phyloP scores from a whole-genome alignment of 352 stramenopile genomes.

The Globisporangium echinulatum region DNA sequence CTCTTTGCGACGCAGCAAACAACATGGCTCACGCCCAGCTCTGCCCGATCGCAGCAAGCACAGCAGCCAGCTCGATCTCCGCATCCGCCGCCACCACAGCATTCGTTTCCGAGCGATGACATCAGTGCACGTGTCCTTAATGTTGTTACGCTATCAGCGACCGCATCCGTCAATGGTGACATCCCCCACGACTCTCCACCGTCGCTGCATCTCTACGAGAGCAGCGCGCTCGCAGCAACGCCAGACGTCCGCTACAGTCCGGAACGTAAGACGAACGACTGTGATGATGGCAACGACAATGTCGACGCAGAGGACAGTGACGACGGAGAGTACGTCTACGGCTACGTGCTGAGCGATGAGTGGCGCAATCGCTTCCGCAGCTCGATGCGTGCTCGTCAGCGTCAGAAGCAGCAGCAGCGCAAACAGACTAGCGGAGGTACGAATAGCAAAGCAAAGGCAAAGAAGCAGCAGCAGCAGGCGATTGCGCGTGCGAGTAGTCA shows the following conservation, averaged over 20 bases:
- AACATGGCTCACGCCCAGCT: conserved; percentile 45
- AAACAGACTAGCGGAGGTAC: not conserved
- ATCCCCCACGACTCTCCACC: not conserved
- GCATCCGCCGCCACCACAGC: not conserved
- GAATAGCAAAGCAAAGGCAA: not conserved
- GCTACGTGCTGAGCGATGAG: conserved; percentile 64
- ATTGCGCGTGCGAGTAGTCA: conserved; percentile 9
- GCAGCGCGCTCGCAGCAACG: not conserved
- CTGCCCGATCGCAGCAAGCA: not conserved
- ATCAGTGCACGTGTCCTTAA: not conserved
- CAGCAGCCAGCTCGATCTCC: too few relatives aligned
- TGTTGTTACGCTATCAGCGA: too few relatives aligned
- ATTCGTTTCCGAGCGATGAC: not conserved
- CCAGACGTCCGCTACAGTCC: too few relatives aligned
- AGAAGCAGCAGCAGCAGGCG: conserved; percentile 2
- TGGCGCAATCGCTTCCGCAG: conserved; percentile 50
- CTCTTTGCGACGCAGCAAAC: conserved; percentile 35
- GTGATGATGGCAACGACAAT: not conserved
- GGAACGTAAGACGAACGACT: not conserved
- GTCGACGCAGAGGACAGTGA: conserved; percentile 11
- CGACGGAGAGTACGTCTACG: conserved; percentile 58
- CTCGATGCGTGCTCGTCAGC: conserved; percentile 6
- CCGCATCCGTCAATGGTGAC: too few relatives aligned
- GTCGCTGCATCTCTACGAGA: not conserved
- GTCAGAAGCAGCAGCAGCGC: conserved; percentile 9